Conservation (phyloP, 1,139 yeast species). For the Casaregolazyma suthepensis region DNA sequence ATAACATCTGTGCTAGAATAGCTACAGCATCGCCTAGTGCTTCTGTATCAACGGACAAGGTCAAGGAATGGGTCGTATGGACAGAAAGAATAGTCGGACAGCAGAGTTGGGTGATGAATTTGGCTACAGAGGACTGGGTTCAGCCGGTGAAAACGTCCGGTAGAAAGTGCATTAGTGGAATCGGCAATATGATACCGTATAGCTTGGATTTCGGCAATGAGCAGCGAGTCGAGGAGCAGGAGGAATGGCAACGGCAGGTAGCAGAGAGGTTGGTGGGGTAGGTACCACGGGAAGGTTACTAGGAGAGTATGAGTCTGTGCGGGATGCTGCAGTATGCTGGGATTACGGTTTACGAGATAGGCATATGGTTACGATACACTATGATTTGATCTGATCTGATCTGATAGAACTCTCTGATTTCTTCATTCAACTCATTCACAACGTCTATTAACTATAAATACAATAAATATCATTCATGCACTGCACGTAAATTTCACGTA, state of each 20-base stretch:
- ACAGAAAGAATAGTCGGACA: slow-evolving; percentile 31
- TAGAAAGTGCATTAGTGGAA: slow-evolving; percentile 20
- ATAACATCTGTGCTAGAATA: slow-evolving; percentile 10
- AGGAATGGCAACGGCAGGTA: slow-evolving; percentile 19
- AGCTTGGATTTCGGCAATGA: slow-evolving; percentile 20
- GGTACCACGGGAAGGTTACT: background rate
- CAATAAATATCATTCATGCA: too few relatives aligned
- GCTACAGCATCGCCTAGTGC: slow-evolving; percentile 4
- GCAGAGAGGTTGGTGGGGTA: background rate
- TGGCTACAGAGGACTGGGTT: slow-evolving; percentile 23
- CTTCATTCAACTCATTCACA: too few relatives aligned
- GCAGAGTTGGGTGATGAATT: slow-evolving; percentile 32
- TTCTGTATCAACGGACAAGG: slow-evolving; percentile 6
- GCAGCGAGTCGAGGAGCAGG: slow-evolving; percentile 17
- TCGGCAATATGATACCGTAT: slow-evolving; percentile 28
- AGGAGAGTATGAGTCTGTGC: too few relatives aligned
- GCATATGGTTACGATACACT: too few relatives aligned
- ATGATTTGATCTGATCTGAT: too few relatives aligned
- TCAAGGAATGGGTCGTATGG: slow-evolving; percentile 33
- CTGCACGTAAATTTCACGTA: too few relatives aligned
- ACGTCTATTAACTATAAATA: too few relatives aligned
- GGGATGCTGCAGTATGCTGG: background rate
- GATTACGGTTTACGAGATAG: background rate
- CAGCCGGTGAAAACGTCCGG: slow-evolving; percentile 15
- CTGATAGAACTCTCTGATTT: too few relatives aligned